These are phyloP conservation scores for Phlebopus sp. DNA, from an alignment of 1,284 basidiomycete species.

Conservation along the genomic window DNA sequence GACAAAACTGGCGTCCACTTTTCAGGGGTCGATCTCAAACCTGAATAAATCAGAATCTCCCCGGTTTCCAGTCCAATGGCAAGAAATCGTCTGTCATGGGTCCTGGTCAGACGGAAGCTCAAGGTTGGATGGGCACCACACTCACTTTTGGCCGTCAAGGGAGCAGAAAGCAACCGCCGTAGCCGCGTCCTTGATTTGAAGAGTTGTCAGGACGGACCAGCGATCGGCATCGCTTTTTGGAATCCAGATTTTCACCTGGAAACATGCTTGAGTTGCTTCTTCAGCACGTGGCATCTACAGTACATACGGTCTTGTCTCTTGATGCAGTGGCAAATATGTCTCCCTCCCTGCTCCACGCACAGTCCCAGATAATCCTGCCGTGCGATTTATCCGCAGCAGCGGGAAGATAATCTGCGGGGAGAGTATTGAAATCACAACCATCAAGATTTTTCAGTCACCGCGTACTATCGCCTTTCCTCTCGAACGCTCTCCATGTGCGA, in stretches of 20 bases:
- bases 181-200: constrained; percentile 63
- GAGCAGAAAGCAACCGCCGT: constrained; percentile 69
- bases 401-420: constrained; percentile 52
- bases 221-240: constrained; percentile 30
- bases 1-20: constrained; percentile 51
- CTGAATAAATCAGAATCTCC: constrained; percentile 56
- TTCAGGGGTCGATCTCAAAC: constrained; percentile 26
- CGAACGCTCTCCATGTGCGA: constrained; percentile 88
- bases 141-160: constrained; percentile 42
- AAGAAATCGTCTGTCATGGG: constrained; percentile 47
- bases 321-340: constrained; percentile 90
- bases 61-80: constrained; percentile 76
- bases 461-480: constrained; percentile 43
- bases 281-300: neutral
- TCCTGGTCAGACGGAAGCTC: neutral
- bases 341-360: constrained; percentile 74
- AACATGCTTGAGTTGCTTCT: neutral
- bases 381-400: constrained; percentile 80
- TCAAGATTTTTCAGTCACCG: neutral
- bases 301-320: constrained; percentile 86
- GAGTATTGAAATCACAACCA: neutral
- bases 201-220: constrained; percentile 53
- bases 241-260: constrained; percentile 74
- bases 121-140: neutral
- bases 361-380: constrained; percentile 94